Base-by-base conservation (phyloP, 2,329 filamentous ascomycete genomes). In the Alternaria burnsii region DNA sequence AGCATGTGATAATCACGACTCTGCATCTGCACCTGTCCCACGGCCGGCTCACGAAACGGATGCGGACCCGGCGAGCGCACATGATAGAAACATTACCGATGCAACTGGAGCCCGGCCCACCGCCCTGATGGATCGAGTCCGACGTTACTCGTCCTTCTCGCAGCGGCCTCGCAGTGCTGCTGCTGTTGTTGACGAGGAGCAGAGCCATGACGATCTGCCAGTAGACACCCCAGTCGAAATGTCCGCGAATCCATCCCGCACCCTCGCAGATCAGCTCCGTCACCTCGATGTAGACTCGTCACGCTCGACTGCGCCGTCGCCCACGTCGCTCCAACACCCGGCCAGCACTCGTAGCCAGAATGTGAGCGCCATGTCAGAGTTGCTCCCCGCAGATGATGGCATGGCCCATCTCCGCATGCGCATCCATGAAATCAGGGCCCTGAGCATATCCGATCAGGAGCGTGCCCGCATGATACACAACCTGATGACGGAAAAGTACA, bases 401-500 rank as follows among this genome's bases (percentile, higher is more conserved):
- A 84, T 85, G 82, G 77, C 77, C 20, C 73, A 77, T 58, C 71
- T 85, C 43, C 77, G 83, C 28, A 75, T 75, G 55, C 79, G 82
- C 70, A 79, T 85, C 66, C 82, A 84, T 50, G 73, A 82, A 58
- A 83, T 85, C 57, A 74, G 80, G 61, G 76, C 78, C 46, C 65
- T 84, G 56, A 75, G 76, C 0, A 69, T 81, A 11, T 76, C 80
- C 26, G 82, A 80, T 22, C 80, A 82, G 55, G 83, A 84, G 64
- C 83, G 83, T 65, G 83, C 83, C n/a, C 74, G 74, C 58, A 72
- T 79, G 67, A 82, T 85, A 73, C 83, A 85, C 65, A 65, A 68
- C 38, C 71, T 85, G 58, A 85, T 85, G 82, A 83, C 78, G 47
- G 79, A 82, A 65, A 78, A 81, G 54, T 85, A 83, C 67, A 71